Evolutionary conservation across 78 protist genomes (phyloP).

Genomic region (Tieghemostelium lacteum): DNA sequence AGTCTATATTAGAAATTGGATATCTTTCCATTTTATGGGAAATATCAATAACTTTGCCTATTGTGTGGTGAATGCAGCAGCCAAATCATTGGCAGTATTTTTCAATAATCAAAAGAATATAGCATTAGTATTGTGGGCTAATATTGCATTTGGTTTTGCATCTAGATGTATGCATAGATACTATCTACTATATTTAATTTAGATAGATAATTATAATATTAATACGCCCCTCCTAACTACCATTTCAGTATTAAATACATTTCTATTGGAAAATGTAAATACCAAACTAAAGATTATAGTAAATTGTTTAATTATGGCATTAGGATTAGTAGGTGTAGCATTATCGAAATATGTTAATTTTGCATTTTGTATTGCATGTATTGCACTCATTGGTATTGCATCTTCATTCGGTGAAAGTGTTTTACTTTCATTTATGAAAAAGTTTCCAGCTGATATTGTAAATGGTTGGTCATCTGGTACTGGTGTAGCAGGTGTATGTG

Average conservation of each 20-base stretch:
- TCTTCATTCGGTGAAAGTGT: constrained; percentile 85
- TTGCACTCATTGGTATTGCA: constrained; percentile 68
- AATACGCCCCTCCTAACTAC: not conserved
- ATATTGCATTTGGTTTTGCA: constrained; percentile 76
- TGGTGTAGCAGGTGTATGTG: constrained; percentile 87
- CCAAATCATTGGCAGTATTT: constrained; percentile 4
- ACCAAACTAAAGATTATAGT: constrained; percentile 19
- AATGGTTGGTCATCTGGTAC: constrained; percentile 91
- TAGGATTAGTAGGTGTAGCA: constrained; percentile 70
- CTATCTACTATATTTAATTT: not conserved
- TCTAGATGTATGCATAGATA: constrained; percentile 31
- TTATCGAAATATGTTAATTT: constrained; percentile 49
- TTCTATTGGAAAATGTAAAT: constrained; percentile 33
- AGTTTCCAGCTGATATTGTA: constrained; percentile 63
- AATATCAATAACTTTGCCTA: constrained; percentile 79
- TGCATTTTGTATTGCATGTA: constrained; percentile 53
- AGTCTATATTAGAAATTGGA: constrained; percentile 67
- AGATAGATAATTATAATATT: not conserved
- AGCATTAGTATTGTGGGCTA: constrained; percentile 53
- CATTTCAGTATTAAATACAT: constrained; percentile 57
- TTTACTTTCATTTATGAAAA: constrained; percentile 60
- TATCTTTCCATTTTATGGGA: constrained; percentile 75
- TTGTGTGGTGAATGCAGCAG: constrained; percentile 71
- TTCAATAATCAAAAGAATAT: constrained; percentile 27
- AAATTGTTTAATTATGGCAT: constrained; percentile 33